phyloP scores from a whole-genome alignment of 768 basidiomycete species.

The Naganishia antarctica region DNA sequence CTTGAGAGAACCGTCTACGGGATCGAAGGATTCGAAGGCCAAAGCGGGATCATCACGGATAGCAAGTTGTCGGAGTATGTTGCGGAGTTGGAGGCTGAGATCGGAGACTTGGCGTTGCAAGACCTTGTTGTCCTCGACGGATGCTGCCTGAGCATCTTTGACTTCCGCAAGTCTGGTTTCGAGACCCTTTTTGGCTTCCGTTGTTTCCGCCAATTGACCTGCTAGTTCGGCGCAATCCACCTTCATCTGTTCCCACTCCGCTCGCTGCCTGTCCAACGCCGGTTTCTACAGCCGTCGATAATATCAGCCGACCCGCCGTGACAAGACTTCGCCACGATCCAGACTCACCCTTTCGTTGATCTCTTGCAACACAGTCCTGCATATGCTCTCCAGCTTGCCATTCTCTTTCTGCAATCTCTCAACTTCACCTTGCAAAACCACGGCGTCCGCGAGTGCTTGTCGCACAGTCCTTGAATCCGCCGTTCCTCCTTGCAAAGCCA shows the following conservation, averaged over 20 bases:
- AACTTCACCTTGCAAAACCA: slow-evolving; percentile 18
- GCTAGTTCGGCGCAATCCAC: slow-evolving; percentile 42
- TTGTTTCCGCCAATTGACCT: slow-evolving; percentile 23
- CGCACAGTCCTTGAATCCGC: slow-evolving; percentile 43
- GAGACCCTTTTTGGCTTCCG: slow-evolving; percentile 15
- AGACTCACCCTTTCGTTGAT: slow-evolving; percentile 77
- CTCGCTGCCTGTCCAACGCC: slow-evolving; percentile 78
- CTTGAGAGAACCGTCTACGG: slow-evolving; percentile 48
- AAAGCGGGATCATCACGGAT: slow-evolving; percentile 79
- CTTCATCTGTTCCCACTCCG: slow-evolving; percentile 58
- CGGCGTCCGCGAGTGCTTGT: slow-evolving; percentile 21
- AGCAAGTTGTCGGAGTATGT: slow-evolving; percentile 69
- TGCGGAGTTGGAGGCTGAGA: slow-evolving; percentile 76
- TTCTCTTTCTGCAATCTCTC: slow-evolving; percentile 23
- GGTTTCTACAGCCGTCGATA: slow-evolving; percentile 62
- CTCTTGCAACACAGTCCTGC: slow-evolving; percentile 53
- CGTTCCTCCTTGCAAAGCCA: slow-evolving; percentile 50
- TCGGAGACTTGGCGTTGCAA: slow-evolving; percentile 73
- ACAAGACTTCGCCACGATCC: not conserved
- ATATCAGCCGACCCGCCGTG: not conserved
- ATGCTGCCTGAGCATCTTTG: slow-evolving; percentile 83
- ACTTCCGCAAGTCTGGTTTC: slow-evolving; percentile 12
- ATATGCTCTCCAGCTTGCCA: slow-evolving; percentile 18
- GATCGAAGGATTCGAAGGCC: slow-evolving; percentile 59
- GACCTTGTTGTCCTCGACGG: slow-evolving; percentile 75